Conservation (phyloP, 1,139 yeast species). For the Taphrina flavorubra region DNA sequence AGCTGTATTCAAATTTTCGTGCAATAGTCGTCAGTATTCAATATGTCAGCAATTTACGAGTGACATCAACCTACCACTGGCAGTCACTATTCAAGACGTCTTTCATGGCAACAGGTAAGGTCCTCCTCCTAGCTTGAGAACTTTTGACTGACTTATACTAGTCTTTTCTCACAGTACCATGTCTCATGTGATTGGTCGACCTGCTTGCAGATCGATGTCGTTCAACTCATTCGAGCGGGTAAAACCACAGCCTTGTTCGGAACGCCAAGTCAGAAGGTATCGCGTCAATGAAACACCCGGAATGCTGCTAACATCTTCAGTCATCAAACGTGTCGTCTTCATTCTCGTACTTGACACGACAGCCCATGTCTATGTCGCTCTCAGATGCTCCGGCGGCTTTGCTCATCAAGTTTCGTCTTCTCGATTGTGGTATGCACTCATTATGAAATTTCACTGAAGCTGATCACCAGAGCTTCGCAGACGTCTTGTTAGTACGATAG, state of each 20-base stretch:
- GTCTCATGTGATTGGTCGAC: constrained; percentile 67
- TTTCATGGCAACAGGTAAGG: constrained; percentile 58
- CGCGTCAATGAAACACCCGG: not conserved
- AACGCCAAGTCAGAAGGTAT: not conserved
- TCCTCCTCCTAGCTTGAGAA: not conserved
- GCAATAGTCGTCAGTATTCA: not conserved
- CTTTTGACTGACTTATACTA: not conserved
- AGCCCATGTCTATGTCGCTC: not conserved
- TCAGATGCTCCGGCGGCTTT: not conserved
- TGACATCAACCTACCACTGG: constrained; percentile 56
- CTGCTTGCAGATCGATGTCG: constrained; percentile 48
- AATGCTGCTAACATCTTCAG: not conserved
- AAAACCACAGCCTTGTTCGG: not conserved
- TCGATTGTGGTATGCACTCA: not conserved
- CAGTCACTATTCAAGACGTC: constrained; percentile 79
- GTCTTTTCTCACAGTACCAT: constrained; percentile 68
- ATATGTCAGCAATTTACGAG: not conserved
- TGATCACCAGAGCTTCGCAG: constrained; percentile 7
- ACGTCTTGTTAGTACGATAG: not conserved
- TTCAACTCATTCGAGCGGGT: constrained; percentile 53
- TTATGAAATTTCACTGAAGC: not conserved
- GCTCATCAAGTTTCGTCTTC: not conserved
- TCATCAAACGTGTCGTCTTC: not conserved
- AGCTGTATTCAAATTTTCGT: not conserved
- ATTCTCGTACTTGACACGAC: not conserved